Evolutionary conservation across 2,329 filamentous ascomycete genomes (phyloP).

Genomic region (Fusarium subglutinans): DNA sequence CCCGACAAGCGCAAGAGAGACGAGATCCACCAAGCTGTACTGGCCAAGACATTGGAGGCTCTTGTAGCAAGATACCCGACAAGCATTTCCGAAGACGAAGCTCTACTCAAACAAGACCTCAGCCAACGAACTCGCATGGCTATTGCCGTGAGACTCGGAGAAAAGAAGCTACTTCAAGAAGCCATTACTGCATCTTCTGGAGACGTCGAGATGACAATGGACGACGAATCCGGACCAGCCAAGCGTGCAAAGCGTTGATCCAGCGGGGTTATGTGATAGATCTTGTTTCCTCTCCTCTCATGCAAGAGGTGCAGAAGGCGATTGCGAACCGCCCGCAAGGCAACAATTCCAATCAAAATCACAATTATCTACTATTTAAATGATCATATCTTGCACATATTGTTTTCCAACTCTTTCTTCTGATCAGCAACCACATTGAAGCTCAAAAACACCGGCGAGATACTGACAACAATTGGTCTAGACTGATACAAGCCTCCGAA

Average conservation of each 20-base stretch:
- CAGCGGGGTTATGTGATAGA: constrained; percentile 2
- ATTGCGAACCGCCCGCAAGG: constrained; percentile 33
- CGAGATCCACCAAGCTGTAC: constrained; percentile 53
- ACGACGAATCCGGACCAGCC: constrained; percentile 36
- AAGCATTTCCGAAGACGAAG: constrained; percentile 51
- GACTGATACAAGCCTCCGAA: not conserved
- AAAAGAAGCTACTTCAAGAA: constrained; percentile 73
- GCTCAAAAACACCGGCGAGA: not conserved
- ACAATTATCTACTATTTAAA: constrained; percentile 28
- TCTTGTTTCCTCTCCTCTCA: constrained; percentile 28
- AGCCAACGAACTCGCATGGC: constrained; percentile 65
- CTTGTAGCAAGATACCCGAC: constrained; percentile 56
- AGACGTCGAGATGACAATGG: constrained; percentile 41
- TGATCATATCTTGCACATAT: constrained; percentile 4
- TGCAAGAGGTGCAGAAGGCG: constrained; percentile 32
- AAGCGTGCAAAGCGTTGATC: constrained; percentile 46
- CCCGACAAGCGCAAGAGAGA: constrained; percentile 62
- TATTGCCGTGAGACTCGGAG: constrained; percentile 72
- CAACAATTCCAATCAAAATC: constrained; percentile 23
- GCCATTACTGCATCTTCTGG: constrained; percentile 52
- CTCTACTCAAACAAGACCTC: constrained; percentile 47
- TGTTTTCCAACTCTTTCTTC: not conserved
- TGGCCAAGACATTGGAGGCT: constrained; percentile 51
- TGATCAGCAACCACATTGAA: not conserved
- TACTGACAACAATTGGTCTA: not conserved